Percentiles rank a stretch among this genome's conserved stretches.
Evolutionary conservation across 1,284 basidiomycete genomes (phyloP).

Genomic region (Psilocybe mexicana): DNA sequence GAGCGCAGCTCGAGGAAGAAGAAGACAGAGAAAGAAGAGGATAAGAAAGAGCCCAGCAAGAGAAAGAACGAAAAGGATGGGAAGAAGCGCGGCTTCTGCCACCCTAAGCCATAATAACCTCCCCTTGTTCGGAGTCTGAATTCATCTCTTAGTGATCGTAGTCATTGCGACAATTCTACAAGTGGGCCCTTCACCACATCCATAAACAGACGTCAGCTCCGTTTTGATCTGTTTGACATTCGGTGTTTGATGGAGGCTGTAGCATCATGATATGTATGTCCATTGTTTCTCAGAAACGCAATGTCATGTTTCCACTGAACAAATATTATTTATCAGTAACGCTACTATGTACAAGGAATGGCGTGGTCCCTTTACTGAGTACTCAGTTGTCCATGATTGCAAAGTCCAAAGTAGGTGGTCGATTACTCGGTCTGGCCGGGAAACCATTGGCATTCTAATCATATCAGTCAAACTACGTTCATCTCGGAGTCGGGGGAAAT

Average conservation of each 20-base stretch:
- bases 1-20: conserved; percentile 52
- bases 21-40: conserved; percentile 30
- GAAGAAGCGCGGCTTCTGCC: conserved; percentile 14
- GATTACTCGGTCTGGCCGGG: conserved; percentile 31
- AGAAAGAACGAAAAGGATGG: conserved; percentile 25
- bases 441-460: conserved; percentile 13
- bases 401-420: conserved; percentile 30
- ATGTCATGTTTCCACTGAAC: background rate
- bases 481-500: background rate
- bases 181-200: background rate
- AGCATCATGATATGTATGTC: background rate
- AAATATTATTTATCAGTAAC: background rate
- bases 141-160: conserved; percentile 18
- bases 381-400: conserved; percentile 14
- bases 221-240: background rate
- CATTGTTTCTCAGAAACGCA: background rate
- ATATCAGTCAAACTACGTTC: background rate
- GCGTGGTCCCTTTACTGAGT: background rate
- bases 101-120: conserved; percentile 6
- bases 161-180: conserved; percentile 17
- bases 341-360: background rate
- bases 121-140: conserved; percentile 29
- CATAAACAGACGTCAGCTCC: conserved; percentile 7
- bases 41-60: conserved; percentile 23
- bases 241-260: conserved; percentile 1